phyloP scores from a whole-genome alignment of 257 asterid species.

The Capsicum baccatum region DNA sequence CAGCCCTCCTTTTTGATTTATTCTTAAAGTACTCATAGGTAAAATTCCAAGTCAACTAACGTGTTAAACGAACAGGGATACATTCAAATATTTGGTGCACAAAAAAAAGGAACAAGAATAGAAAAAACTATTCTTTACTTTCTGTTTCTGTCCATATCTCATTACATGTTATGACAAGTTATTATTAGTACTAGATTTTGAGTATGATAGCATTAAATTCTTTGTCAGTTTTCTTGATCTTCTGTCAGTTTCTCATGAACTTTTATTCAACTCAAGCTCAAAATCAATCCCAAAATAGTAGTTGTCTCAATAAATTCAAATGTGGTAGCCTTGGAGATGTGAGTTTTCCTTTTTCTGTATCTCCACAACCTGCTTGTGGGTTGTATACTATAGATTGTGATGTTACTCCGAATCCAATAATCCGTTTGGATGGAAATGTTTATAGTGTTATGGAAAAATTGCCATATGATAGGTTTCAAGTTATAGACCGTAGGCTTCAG shows the following conservation, averaged over 20 bases:
- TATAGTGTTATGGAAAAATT: neutral
- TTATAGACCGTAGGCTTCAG: neutral
- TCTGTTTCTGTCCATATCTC: neutral
- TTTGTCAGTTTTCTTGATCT: slow-evolving; percentile 6
- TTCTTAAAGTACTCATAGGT: neutral
- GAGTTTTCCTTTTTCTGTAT: neutral
- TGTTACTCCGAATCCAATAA: neutral
- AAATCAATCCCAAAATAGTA: neutral
- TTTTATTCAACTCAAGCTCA: neutral
- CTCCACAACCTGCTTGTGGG: slow-evolving; percentile 22
- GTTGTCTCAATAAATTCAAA: rapidly evolving
- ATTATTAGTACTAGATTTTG: neutral
- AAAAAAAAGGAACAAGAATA: neutral
- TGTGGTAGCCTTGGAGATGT: neutral
- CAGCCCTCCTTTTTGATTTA: slow-evolving; percentile 11
- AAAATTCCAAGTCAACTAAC: slow-evolving; percentile 21
- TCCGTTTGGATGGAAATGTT: neutral
- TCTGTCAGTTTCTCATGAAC: neutral
- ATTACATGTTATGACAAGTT: neutral
- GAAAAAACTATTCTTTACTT: neutral
- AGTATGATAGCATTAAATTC: neutral
- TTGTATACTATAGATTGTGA: slow-evolving; percentile 5
- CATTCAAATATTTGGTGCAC: slow-evolving; percentile 9
- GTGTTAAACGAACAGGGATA: slow-evolving; percentile 11
- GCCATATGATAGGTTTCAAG: neutral